These are phyloP conservation scores for Termitomyces bulborhizus DNA, from an alignment of 768 basidiomycete species.

Conservation along the genomic window DNA sequence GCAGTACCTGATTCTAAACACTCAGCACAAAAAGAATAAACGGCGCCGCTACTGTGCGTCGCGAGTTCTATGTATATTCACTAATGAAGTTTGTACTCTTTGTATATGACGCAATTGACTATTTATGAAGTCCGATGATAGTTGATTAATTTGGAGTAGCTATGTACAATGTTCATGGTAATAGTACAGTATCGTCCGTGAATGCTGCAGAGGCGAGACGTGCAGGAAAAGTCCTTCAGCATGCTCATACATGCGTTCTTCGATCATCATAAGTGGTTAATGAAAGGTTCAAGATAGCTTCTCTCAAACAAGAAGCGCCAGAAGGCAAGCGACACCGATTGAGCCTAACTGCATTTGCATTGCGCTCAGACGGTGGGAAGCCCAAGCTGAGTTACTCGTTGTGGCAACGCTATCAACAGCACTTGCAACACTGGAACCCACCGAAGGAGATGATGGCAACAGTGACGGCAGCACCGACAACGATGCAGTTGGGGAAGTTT, in stretches of 20 bases:
- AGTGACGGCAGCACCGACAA: not conserved
- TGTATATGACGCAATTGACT: not conserved
- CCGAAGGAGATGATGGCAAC: not conserved
- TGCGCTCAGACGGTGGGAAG: constrained; percentile 12
- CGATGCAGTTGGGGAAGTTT: constrained; percentile 9
- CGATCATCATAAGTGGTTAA: constrained; percentile 1
- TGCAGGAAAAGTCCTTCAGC: not conserved
- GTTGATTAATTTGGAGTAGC: not conserved
- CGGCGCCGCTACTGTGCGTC: not conserved
- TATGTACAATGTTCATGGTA: constrained; percentile 7
- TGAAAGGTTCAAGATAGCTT: not conserved
- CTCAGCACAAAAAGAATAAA: not conserved
- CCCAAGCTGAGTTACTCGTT: constrained; percentile 23
- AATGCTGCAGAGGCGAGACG: not conserved
- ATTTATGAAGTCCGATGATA: not conserved
- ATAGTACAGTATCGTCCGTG: constrained; percentile 9
- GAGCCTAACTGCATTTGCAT: constrained; percentile 5
- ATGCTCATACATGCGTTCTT: not conserved
- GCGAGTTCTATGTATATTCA: not conserved
- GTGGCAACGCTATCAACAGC: constrained; percentile 16
- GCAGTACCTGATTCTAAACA: not conserved
- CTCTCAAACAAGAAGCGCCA: constrained; percentile 13
- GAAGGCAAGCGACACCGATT: constrained; percentile 15
- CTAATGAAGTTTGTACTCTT: not conserved
- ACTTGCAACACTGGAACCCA: constrained; percentile 8